These are phyloP conservation scores for Solanum paucissectum DNA, from an alignment of 257 asterid genomes.

Conservation along the genomic window DNA sequence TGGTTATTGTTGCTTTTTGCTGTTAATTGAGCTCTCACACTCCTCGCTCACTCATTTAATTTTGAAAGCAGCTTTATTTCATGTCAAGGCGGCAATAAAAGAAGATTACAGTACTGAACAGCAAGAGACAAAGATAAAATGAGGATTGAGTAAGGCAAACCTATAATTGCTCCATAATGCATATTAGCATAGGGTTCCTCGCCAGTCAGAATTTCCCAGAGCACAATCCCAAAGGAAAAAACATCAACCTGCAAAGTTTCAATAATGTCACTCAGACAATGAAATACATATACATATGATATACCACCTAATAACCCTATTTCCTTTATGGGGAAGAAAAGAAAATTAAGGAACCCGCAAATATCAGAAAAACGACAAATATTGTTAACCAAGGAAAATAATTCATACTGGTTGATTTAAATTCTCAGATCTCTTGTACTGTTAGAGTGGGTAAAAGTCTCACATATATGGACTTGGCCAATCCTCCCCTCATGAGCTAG, in stretches of 20 bases:
- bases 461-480: not conserved
- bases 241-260: conserved; percentile 65
- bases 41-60: not conserved
- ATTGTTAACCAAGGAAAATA: no score
- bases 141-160: conserved; percentile 21
- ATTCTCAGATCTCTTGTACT: not conserved
- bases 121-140: not conserved
- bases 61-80: not conserved
- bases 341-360: no score
- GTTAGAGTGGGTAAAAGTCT: not conserved
- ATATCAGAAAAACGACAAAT: no score
- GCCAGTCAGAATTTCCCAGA: conserved; percentile 96
- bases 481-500: not conserved
- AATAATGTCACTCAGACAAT: not conserved
- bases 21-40: not conserved
- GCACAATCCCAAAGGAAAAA: conserved; percentile 88
- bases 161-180: conserved; percentile 97
- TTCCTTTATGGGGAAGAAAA: no score
- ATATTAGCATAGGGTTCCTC: conserved; percentile 95
- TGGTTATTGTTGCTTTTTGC: not conserved
- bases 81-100: not conserved
- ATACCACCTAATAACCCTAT: not conserved
- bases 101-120: not conserved
- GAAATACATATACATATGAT: not conserved
- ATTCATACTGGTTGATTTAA: not conserved